phyloP scores from a whole-genome alignment of 352 stramenopile genomes.

The Stramenopiles sp. region DNA sequence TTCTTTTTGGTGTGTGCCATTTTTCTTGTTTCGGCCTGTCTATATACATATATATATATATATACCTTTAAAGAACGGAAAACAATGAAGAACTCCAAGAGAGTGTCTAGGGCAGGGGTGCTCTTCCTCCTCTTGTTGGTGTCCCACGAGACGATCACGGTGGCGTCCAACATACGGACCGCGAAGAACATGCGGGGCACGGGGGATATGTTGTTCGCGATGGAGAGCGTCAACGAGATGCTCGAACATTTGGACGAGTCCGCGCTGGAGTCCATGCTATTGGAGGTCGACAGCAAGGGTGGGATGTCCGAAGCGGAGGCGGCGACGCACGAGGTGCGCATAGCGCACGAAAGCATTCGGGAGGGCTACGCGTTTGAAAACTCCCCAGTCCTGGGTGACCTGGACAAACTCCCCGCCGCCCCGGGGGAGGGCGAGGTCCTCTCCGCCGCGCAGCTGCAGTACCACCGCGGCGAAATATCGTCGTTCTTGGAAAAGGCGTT shows the following conservation, averaged over 20 bases:
- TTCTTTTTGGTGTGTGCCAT: too few relatives aligned
- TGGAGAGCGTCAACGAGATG: too few relatives aligned
- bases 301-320: neutral
- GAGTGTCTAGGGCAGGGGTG: too few relatives aligned
- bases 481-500: neutral
- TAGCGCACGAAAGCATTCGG: neutral
- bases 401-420: neutral
- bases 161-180: constrained; percentile 8
- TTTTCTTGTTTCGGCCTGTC: too few relatives aligned
- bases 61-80: too few relatives aligned
- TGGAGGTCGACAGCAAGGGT: neutral
- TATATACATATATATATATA: too few relatives aligned
- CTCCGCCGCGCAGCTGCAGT: neutral
- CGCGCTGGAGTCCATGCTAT: neutral
- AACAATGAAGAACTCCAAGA: too few relatives aligned
- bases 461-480: neutral
- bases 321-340: neutral
- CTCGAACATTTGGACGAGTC: too few relatives aligned
- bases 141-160: constrained; percentile 1
- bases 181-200: too few relatives aligned
- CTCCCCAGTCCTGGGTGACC: neutral
- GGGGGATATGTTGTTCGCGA: too few relatives aligned
- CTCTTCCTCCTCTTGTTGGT: neutral
- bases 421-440: neutral
- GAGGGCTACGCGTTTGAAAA: neutral